Percentiles rank a stretch among this genome's conserved stretches.
phyloP scores from a whole-genome alignment of 306 rosid species.

The Calophaca sinica region DNA sequence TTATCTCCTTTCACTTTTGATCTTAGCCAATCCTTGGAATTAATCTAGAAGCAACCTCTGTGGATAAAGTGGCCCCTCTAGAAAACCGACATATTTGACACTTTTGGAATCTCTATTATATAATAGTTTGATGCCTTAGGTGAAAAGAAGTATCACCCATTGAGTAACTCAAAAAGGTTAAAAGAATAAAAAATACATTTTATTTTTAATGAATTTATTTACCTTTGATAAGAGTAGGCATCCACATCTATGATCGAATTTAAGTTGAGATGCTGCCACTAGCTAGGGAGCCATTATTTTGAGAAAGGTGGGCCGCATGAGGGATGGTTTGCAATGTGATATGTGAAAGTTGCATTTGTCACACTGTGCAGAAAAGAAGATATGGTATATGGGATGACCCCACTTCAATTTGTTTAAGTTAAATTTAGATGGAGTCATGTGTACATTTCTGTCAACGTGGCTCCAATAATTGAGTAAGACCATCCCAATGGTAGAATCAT shows the following conservation, averaged over 20 bases:
- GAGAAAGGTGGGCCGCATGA: slow-evolving; percentile 38
- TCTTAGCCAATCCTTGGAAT: neutral
- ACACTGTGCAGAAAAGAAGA: slow-evolving; percentile 9
- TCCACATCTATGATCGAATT: slow-evolving; percentile 37
- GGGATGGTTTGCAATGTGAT: slow-evolving; percentile 34
- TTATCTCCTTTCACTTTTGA: slow-evolving; percentile 31
- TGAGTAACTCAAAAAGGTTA: slow-evolving; percentile 14
- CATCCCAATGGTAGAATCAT: too few species aligned
- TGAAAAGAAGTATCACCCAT: neutral
- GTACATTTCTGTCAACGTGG: neutral
- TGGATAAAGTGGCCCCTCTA: slow-evolving; percentile 22
- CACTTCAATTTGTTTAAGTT: slow-evolving; percentile 33
- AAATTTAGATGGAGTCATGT: slow-evolving; percentile 14
- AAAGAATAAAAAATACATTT: neutral
- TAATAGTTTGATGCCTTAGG: neutral
- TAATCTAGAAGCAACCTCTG: slow-evolving; percentile 5
- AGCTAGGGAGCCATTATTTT: slow-evolving; percentile 25
- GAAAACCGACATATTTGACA: slow-evolving; percentile 36
- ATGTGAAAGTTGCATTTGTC: slow-evolving; percentile 35
- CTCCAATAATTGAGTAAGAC: slow-evolving; percentile 35
- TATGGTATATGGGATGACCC: slow-evolving; percentile 25
- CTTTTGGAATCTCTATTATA: slow-evolving; percentile 25
- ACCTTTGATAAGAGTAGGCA: slow-evolving; percentile 23
- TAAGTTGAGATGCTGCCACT: slow-evolving; percentile 45
- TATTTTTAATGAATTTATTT: slow-evolving; percentile 1